phyloP scores from a whole-genome alignment of 305 asterid species.

The Vinca major region DNA sequence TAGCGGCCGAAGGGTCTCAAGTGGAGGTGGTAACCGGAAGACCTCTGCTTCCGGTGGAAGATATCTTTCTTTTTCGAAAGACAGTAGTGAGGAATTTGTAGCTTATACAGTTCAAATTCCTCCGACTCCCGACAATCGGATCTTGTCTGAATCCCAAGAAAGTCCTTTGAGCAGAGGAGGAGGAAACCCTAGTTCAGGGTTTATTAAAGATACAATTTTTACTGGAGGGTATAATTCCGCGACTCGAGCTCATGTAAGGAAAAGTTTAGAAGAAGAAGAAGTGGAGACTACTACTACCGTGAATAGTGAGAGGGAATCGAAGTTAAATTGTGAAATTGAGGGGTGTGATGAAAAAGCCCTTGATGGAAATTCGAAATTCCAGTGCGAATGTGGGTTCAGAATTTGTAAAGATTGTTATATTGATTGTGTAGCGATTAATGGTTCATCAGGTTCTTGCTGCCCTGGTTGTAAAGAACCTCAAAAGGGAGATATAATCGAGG shows the following conservation, averaged over 20 bases:
- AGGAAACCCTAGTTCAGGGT: constrained; percentile 40
- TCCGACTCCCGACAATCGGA: constrained; percentile 61
- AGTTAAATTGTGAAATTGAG: constrained; percentile 46
- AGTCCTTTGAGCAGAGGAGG: constrained; percentile 41
- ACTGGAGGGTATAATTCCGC: constrained; percentile 81
- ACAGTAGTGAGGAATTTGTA: constrained; percentile 61
- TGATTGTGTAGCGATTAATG: constrained; percentile 42
- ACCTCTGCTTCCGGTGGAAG: constrained; percentile 40
- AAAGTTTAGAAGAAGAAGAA: constrained; percentile 36
- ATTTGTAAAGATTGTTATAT: constrained; percentile 62
- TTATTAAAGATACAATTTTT: constrained; percentile 61
- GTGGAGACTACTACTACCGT: constrained; percentile 12
- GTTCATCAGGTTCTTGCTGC: constrained; percentile 37
- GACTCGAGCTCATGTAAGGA: constrained; percentile 62
- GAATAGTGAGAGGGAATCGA: constrained; percentile 31
- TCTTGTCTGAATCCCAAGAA: constrained; percentile 32
- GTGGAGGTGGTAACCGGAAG: constrained; percentile 33
- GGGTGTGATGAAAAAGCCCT: constrained; percentile 74
- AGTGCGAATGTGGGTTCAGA: constrained; percentile 73
- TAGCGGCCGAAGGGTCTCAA: constrained; percentile 25
- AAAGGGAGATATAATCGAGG: constrained; percentile 40
- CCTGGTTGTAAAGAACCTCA: constrained; percentile 80
- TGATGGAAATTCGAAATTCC: constrained; percentile 29
- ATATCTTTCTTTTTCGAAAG: constrained; percentile 61
- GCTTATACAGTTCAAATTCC: constrained; percentile 90